Conservation (phyloP, 2,329 filamentous ascomycete genomes). For the Verticillium zaregamsianum region DNA sequence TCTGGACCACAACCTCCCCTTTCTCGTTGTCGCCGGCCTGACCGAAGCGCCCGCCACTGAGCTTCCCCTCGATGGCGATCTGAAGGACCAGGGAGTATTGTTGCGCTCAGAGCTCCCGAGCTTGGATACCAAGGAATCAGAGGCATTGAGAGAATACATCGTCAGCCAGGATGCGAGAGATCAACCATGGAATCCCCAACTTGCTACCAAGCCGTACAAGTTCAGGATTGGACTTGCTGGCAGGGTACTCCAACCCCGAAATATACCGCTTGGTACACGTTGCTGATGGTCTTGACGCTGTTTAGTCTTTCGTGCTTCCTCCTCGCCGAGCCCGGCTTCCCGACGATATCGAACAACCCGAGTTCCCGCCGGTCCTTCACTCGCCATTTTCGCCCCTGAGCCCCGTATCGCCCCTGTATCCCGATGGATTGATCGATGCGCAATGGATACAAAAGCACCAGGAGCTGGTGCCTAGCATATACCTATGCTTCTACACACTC, state of each 20-base stretch:
- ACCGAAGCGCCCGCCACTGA: constrained; percentile 33
- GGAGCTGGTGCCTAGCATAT: constrained; percentile 72
- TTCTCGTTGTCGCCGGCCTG: constrained; percentile 79
- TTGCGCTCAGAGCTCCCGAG: constrained; percentile 69
- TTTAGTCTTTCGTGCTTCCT: constrained; percentile 52
- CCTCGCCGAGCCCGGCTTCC: constrained; percentile 52
- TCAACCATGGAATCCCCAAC: constrained; percentile 63
- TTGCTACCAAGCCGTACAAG: constrained; percentile 45
- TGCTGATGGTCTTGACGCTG: constrained; percentile 18
- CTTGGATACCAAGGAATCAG: constrained; percentile 61
- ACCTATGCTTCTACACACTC: constrained; percentile 77
- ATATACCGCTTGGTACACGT: constrained; percentile 4
- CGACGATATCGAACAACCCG: constrained; percentile 43
- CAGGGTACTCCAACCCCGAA: constrained; percentile 57
- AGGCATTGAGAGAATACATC: constrained; percentile 63
- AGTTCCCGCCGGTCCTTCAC: constrained; percentile 60
- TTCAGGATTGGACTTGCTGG: constrained; percentile 72
- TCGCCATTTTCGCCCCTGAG: constrained; percentile 90
- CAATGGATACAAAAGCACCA: constrained; percentile 90
- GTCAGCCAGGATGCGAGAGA: constrained; percentile 59
- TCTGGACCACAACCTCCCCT: constrained; percentile 80
- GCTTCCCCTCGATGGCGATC: constrained; percentile 40
- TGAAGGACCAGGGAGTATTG: constrained; percentile 55
- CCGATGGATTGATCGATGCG: constrained; percentile 80
- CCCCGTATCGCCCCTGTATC: constrained; percentile 76